phyloP scores from a whole-genome alignment of 768 basidiomycete species.

The Candolleomyces aberdarensis region DNA sequence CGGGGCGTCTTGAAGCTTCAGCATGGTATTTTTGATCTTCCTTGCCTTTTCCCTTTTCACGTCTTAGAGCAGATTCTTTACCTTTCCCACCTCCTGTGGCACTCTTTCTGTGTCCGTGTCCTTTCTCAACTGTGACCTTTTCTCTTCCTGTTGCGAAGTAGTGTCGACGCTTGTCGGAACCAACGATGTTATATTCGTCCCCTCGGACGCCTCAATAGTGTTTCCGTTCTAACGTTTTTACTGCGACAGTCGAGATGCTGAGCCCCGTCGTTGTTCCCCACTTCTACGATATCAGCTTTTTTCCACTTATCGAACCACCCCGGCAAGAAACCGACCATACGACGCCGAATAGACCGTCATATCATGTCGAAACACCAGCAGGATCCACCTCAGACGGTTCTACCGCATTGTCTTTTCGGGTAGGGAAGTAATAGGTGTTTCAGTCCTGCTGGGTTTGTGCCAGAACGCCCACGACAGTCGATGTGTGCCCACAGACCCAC shows the following conservation, averaged over 20 bases:
- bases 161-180: too few species aligned
- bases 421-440: constrained; percentile 26
- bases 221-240: too few species aligned
- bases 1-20: too few species aligned
- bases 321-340: constrained; percentile 60
- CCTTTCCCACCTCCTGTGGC: too few species aligned
- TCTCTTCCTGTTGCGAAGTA: too few species aligned
- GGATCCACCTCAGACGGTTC: constrained; percentile 79
- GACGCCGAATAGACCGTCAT: constrained; percentile 54
- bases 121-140: too few species aligned
- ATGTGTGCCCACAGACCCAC: background rate
- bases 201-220: too few species aligned
- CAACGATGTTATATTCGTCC: too few species aligned
- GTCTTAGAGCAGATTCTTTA: too few species aligned
- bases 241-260: constrained; percentile 68
- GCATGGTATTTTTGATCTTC: too few species aligned
- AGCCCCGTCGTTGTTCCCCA: constrained; percentile 68
- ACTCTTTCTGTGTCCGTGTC: too few species aligned
- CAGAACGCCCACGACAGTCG: background rate
- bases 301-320: constrained; percentile 77
- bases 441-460: background rate
- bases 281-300: constrained; percentile 68
- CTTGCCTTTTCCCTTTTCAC: too few species aligned
- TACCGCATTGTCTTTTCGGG: constrained; percentile 50
- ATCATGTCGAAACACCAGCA: constrained; percentile 62